Conservation (phyloP, 495 filamentous ascomycete species). For the Lophium mytilinum region DNA sequence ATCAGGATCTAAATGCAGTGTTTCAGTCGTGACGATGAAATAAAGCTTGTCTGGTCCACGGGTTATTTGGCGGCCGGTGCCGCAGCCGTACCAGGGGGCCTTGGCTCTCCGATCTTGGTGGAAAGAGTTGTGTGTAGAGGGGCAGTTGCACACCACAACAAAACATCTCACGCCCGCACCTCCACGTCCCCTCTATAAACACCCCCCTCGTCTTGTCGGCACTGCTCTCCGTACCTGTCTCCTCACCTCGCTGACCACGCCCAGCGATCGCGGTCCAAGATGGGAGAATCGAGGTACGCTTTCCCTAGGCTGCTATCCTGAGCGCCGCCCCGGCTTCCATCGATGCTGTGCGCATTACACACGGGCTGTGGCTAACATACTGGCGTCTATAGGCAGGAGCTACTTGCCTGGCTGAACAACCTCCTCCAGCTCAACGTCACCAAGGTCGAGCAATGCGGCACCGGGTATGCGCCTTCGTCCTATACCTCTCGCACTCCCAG, state of each 20-base stretch:
- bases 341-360: neutral
- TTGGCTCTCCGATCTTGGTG: too few relatives aligned
- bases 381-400: conserved; percentile 65
- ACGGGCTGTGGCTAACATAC: neutral
- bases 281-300: conserved; percentile 28
- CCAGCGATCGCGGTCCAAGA: conserved; percentile 2
- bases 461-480: conserved; percentile 62
- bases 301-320: neutral
- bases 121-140: too few relatives aligned
- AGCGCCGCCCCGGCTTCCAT: neutral
- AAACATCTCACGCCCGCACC: neutral
- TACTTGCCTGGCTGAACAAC: conserved; percentile 94
- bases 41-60: too few relatives aligned
- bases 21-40: too few relatives aligned
- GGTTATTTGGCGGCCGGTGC: too few relatives aligned
- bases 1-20: too few relatives aligned
- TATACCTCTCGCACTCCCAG: conserved; percentile 9
- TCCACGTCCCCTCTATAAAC: neutral
- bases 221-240: too few relatives aligned
- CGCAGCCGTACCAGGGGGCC: too few relatives aligned
- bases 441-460: conserved; percentile 98
- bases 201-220: neutral
- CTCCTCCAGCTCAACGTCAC: conserved; percentile 95
- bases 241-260: too few relatives aligned
- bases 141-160: neutral